Percentiles rank a stretch among this genome's conserved stretches.
Conservation (phyloP, 148 eudicot species). For the Camellia japonica region DNA sequence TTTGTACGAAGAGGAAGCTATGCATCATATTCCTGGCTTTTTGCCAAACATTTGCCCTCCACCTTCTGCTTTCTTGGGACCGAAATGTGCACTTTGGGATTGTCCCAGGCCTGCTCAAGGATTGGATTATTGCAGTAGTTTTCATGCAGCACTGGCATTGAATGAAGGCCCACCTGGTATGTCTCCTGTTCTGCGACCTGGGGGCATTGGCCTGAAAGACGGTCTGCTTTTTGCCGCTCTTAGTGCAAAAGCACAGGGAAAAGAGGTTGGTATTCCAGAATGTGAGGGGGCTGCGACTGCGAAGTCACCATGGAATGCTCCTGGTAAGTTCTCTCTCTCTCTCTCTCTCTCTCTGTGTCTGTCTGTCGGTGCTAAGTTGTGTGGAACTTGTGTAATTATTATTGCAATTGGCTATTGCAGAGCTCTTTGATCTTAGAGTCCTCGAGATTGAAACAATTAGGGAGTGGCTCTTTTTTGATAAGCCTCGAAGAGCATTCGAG, state of each 20-base stretch:
- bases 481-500: conserved; percentile 96
- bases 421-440: conserved; percentile 77
- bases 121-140: conserved; percentile 68
- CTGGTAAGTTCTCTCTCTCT: conserved; percentile 43
- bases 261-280: conserved; percentile 90
- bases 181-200: conserved; percentile 80
- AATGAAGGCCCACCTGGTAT: conserved; percentile 86
- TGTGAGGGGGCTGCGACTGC: conserved; percentile 97
- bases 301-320: conserved; percentile 96
- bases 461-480: conserved; percentile 96
- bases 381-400: neutral
- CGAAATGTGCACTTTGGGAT: conserved; percentile 97
- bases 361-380: neutral
- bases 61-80: conserved; percentile 90
- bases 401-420: conserved; percentile 38
- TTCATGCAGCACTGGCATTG: conserved; percentile 72
- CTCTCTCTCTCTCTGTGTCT: neutral
- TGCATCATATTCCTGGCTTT: conserved; percentile 44
- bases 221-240: conserved; percentile 78
- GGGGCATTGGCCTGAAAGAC: conserved; percentile 87
- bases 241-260: conserved; percentile 74
- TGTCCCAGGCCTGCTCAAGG: conserved; percentile 90
- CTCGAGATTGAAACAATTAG: conserved; percentile 82
- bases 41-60: conserved; percentile 63
- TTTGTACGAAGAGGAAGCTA: conserved; percentile 40